Evolutionary conservation across 768 basidiomycete species (phyloP).

Genomic region (Galerina marginata): DNA sequence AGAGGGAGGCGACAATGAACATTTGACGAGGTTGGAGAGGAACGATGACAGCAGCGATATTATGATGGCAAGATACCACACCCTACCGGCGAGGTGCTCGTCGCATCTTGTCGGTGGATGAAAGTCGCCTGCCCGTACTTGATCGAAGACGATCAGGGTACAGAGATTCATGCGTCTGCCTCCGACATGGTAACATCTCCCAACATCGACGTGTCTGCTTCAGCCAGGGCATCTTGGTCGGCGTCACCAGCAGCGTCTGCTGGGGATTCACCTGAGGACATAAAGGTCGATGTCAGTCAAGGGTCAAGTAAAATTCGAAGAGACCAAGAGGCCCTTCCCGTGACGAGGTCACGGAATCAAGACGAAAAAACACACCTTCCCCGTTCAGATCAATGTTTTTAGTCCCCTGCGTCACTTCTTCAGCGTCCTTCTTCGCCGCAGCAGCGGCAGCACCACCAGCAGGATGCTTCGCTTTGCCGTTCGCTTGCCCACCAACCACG

Average conservation of each 20-base stretch:
- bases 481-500: conserved; percentile 11
- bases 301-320: neutral
- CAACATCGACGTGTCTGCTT: conserved; percentile 32
- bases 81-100: neutral
- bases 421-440: conserved; percentile 13
- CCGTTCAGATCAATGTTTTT: conserved; percentile 43
- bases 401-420: conserved; percentile 33
- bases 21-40: too few species aligned
- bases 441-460: neutral
- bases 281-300: conserved; percentile 7
- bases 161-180: conserved; percentile 24
- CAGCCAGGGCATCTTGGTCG: conserved; percentile 32
- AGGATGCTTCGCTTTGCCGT: neutral
- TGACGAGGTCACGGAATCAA: neutral
- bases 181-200: conserved; percentile 51
- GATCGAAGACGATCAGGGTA: neutral
- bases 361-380: conserved; percentile 20
- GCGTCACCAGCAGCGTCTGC: neutral
- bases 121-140: too few species aligned
- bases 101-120: neutral
- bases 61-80: too few species aligned
- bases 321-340: neutral
- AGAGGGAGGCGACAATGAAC: too few species aligned
- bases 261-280: neutral
- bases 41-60: too few species aligned